Evolutionary conservation across 768 basidiomycete genomes (phyloP).

Genomic region (Suillus tomentosus): DNA sequence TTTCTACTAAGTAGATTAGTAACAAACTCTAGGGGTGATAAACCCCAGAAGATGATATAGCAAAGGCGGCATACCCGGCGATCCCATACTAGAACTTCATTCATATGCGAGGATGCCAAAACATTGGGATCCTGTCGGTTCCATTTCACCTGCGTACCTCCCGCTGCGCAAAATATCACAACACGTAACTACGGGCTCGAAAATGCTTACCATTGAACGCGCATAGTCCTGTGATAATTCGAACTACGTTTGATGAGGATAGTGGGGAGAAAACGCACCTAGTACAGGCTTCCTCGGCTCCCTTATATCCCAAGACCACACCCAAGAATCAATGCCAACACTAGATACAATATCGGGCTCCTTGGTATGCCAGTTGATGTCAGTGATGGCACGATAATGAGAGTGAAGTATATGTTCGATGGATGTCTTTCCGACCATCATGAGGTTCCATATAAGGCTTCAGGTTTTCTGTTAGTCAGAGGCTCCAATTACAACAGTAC

Average conservation of each 20-base stretch:
- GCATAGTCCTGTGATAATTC: constrained; percentile 45
- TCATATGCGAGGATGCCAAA: constrained; percentile 86
- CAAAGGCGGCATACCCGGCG: constrained; percentile 60
- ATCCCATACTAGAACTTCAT: constrained; percentile 93
- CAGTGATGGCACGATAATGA: constrained; percentile 94
- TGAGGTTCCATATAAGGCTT: constrained; percentile 94
- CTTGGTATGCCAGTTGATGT: constrained; percentile 94
- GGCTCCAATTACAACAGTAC: neutral
- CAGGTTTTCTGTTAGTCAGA: constrained; percentile 7
- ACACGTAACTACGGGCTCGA: neutral
- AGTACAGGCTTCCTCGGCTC: constrained; percentile 69
- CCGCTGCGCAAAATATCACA: constrained; percentile 46
- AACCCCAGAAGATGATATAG: neutral
- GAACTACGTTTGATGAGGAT: constrained; percentile 3
- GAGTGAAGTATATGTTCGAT: constrained; percentile 85
- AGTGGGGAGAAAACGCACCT: constrained; percentile 37
- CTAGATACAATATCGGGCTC: constrained; percentile 87
- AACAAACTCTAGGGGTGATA: neutral
- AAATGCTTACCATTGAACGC: constrained; percentile 52
- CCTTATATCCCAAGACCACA: constrained; percentile 93
- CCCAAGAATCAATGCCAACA: constrained; percentile 90
- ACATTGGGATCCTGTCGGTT: constrained; percentile 85
- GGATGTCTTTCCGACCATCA: constrained; percentile 68
- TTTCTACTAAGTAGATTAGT: constrained; percentile 54
- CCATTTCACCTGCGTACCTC: constrained; percentile 97